Base-by-base conservation (phyloP, 768 basidiomycete genomes). In the Naganishia friedmannii region DNA sequence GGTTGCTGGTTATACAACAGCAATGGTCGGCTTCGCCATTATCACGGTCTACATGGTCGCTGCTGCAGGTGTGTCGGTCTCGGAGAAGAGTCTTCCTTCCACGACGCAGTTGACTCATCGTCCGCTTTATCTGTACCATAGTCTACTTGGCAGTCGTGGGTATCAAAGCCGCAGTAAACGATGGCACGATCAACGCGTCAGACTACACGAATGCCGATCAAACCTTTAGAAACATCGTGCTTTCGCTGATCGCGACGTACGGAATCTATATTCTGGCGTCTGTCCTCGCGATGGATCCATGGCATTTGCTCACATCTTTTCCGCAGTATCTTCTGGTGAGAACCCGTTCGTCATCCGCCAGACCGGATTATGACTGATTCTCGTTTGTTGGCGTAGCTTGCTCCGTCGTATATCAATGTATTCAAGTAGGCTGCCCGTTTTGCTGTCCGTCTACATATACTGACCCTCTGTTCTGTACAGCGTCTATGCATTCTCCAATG, bases 291-390 rank as follows among this genome's bases (percentile, higher is more conserved):
- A 88, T 96, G 74, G 93, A 98, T 74, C 95, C 95, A 1, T 96
- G 93, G 92, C 96, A 99, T 79, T 91, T 99, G 92, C 75, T 99
- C 76, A 97, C 96, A 0, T 92, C 90, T 6, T 94, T 98, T 82
- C 31, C 93, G n/a, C 95, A 78, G 65, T 79, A 79, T 63, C 73
- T 79, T n/a, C 48, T 79, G 51, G 68, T 75, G 34, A 53, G 73
- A 31, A 46, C 12, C 19, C 31, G 9, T 45, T 56, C 39, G 31
- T 19, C 8, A 1, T 0, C 6, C 23, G 19, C 23, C 55, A 28
- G 21, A 3, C 26, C 28, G 37, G n/a, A 5, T 28, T 34, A 9
- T 4, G 57, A 93, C 79, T 95, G 94, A 77, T 80, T n/a, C 42
- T 4, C n/a, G n/a, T 51, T n/a, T 12, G 3, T 26, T 4, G 6